A percentile compares a stretch with the other conserved stretches of the same genome.
These are phyloP conservation scores for Verticillium klebahnii DNA, from an alignment of 2,329 filamentous ascomycete species.

Conservation along the genomic window DNA sequence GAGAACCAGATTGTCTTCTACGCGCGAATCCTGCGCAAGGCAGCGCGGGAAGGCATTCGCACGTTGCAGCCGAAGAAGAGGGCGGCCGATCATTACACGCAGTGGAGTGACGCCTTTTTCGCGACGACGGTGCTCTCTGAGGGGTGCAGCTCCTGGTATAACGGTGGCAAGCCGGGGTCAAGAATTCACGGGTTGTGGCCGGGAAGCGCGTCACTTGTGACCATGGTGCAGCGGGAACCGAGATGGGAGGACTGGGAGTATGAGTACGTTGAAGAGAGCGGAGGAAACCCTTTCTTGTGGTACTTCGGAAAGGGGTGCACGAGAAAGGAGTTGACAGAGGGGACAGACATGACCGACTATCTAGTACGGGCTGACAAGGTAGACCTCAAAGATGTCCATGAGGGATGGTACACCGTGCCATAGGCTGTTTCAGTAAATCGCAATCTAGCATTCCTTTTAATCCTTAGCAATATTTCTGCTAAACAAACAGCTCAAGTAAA, in stretches of 20 bases:
- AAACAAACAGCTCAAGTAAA: too few species aligned
- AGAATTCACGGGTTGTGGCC: slow-evolving; percentile 68
- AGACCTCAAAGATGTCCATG: slow-evolving; percentile 59
- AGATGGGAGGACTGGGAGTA: slow-evolving; percentile 54
- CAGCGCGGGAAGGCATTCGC: slow-evolving; percentile 60
- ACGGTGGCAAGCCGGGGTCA: slow-evolving; percentile 57
- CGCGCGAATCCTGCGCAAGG: slow-evolving; percentile 64
- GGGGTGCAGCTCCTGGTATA: slow-evolving; percentile 69
- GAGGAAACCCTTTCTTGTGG: slow-evolving; percentile 49
- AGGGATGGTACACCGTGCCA: slow-evolving; percentile 59
- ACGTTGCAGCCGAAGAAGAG: slow-evolving; percentile 50
- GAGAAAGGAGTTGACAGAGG: slow-evolving; percentile 47
- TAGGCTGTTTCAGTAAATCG: slow-evolving; percentile 9
- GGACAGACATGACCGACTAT: slow-evolving; percentile 60
- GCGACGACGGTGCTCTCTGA: slow-evolving; percentile 50
- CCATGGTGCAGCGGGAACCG: slow-evolving; percentile 49
- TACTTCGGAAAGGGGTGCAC: slow-evolving; percentile 67
- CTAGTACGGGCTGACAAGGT: slow-evolving; percentile 49
- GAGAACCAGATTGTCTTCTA: slow-evolving; percentile 64
- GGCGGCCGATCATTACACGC: slow-evolving; percentile 61
- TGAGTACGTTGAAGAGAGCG: slow-evolving; percentile 35
- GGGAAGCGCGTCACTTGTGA: slow-evolving; percentile 59
- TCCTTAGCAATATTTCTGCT: too few species aligned
- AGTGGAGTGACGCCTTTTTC: slow-evolving; percentile 55
- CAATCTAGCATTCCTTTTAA: too few species aligned